phyloP scores from a whole-genome alignment of 2,329 filamentous ascomycete species.

The Aspergillus neotritici region DNA sequence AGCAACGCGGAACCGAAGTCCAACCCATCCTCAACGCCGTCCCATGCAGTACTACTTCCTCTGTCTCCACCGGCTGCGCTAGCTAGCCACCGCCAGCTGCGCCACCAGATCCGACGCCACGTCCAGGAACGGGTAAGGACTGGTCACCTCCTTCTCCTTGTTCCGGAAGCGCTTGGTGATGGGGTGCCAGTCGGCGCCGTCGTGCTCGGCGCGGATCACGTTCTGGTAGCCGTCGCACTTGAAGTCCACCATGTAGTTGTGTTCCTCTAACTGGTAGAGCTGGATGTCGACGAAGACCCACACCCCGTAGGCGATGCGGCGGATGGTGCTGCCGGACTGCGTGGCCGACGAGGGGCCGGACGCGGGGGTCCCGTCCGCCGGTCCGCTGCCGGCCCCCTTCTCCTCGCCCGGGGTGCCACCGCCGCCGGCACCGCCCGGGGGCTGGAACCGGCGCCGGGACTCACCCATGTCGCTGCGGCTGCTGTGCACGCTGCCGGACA shows the following conservation, averaged over 20 bases:
- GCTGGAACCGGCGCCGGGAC: conserved; percentile 35
- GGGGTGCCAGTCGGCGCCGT: conserved; percentile 42
- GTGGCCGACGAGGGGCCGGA: conserved; percentile 36
- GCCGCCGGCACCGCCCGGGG: conserved; percentile 29
- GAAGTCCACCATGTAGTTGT: conserved; percentile 95
- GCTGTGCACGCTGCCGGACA: conserved; percentile 34
- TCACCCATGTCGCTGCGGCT: conserved; percentile 40
- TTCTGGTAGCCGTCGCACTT: conserved; percentile 98
- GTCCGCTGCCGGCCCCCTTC: conserved; percentile 19
- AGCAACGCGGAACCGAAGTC: too few relatives aligned
- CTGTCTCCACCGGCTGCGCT: conserved; percentile 4
- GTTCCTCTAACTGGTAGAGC: conserved; percentile 86
- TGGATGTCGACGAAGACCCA: conserved; percentile 95
- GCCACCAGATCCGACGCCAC: conserved; percentile 88
- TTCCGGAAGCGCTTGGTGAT: conserved; percentile 49
- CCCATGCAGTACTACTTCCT: too few relatives aligned
- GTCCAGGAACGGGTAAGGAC: conserved; percentile 92
- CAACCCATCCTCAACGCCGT: too few relatives aligned
- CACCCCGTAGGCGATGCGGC: conserved; percentile 60
- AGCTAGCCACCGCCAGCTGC: conserved; percentile 78
- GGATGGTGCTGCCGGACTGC: conserved; percentile 24
- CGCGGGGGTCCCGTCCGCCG: conserved; percentile 26
- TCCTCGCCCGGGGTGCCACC: conserved; percentile 29
- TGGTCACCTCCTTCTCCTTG: conserved; percentile 91
- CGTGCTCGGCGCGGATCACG: conserved; percentile 53